phyloP scores from a whole-genome alignment of 306 rosid species.

The Cotoneaster glaucophyllus region DNA sequence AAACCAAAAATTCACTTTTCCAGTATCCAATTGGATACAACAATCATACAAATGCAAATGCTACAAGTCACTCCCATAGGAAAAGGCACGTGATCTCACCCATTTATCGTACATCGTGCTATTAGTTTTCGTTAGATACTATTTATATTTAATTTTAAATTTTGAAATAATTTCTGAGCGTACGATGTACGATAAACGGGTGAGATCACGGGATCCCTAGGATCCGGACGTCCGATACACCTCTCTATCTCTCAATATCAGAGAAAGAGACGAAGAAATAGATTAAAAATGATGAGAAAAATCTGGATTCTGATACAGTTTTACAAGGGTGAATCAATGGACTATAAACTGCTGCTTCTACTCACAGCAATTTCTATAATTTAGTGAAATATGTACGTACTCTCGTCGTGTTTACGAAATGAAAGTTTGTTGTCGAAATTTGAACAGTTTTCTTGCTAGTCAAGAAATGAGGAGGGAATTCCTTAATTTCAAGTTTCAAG shows the following conservation, averaged over 20 bases:
- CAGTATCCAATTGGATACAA: neutral
- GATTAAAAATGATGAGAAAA: neutral
- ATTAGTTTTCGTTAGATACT: accelerated
- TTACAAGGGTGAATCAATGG: neutral
- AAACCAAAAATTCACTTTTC: neutral
- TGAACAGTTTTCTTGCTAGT: neutral
- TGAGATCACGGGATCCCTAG: no score
- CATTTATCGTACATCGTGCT: accelerated
- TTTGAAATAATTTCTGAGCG: no score
- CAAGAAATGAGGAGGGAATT: neutral
- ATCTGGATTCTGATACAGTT: neutral
- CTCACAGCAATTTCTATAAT: neutral
- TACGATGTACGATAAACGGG: no score
- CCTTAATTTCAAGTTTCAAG: neutral
- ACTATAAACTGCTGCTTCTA: neutral
- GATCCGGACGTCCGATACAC: neutral
- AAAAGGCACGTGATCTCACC: no score
- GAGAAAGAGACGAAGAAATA: neutral
- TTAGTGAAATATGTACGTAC: neutral
- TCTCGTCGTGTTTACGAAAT: neutral
- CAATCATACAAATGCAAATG: neutral
- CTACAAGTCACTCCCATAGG: neutral
- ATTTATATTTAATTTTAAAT: no score
- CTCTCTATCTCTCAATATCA: neutral
- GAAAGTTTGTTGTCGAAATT: no score